phyloP scores from a whole-genome alignment of 352 stramenopile genomes.

The Phytophthora ramorum region DNA sequence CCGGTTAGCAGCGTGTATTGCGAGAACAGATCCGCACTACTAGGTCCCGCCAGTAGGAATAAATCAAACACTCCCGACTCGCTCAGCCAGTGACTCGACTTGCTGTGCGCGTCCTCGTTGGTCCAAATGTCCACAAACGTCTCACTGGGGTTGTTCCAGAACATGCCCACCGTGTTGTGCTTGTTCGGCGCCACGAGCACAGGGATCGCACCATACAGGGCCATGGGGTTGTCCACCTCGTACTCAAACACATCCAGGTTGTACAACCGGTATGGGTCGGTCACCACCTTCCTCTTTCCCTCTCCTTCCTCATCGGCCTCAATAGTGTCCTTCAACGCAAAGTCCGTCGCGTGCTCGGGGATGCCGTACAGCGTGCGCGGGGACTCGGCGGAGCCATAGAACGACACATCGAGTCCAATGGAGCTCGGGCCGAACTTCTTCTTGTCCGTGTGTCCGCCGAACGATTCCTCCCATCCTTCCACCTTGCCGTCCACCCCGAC shows the following conservation, averaged over 20 bases:
- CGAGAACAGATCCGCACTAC: constrained; percentile 79
- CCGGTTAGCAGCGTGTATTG: constrained; percentile 97
- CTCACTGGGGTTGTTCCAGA: constrained; percentile 99
- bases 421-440: constrained; percentile 91
- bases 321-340: constrained; percentile 94
- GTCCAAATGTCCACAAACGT: constrained; percentile 98
- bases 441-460: constrained; percentile 92
- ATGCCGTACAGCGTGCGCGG: constrained; percentile 95
- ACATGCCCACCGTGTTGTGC: constrained; percentile 92
- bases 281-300: constrained; percentile 42
- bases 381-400: constrained; percentile 70
- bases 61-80: constrained; percentile 98
- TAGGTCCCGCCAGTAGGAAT: constrained; percentile 94
- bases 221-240: constrained; percentile 98
- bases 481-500: constrained; percentile 49
- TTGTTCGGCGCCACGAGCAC: constrained; percentile 74
- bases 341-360: constrained; percentile 96
- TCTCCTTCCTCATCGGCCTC: constrained; percentile 33
- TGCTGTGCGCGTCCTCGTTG: constrained; percentile 45
- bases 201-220: constrained; percentile 95
- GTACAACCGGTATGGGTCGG: constrained; percentile 99
- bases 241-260: constrained; percentile 99
- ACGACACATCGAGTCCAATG: constrained; percentile 96
- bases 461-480: constrained; percentile 95
- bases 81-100: constrained; percentile 93